Conservation (phyloP, 805 yeast species). For the Hanseniaspora lachancei region DNA sequence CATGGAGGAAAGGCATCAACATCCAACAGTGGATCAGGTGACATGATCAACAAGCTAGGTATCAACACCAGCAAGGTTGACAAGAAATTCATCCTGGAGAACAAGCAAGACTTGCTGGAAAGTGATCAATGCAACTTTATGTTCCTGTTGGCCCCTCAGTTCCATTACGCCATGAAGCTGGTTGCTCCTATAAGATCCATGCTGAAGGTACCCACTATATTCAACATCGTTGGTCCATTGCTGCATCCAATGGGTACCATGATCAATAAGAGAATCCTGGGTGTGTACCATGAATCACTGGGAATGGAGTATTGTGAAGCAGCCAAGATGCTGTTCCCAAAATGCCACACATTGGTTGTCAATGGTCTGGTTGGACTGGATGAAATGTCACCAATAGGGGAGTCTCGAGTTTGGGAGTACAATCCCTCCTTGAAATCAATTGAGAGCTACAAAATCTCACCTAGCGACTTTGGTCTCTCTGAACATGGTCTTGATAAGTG, state of each 20-base stretch:
- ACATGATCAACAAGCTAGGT: slow-evolving; percentile 66
- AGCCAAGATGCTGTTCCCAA: slow-evolving; percentile 41
- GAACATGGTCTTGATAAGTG: slow-evolving; percentile 59
- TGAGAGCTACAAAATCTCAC: slow-evolving; percentile 38
- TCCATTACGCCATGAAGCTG: slow-evolving; percentile 80
- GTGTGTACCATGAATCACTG: slow-evolving; percentile 68
- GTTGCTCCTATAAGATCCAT: slow-evolving; percentile 68
- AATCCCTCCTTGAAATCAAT: slow-evolving; percentile 26
- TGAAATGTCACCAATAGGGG: slow-evolving; percentile 84
- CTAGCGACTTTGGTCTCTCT: slow-evolving; percentile 68
- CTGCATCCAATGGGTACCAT: slow-evolving; percentile 71
- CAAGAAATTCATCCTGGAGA: slow-evolving; percentile 30
- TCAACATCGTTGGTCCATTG: slow-evolving; percentile 87
- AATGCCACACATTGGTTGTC: slow-evolving; percentile 61
- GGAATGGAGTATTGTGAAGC: slow-evolving; percentile 82
- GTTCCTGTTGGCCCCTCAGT: slow-evolving; percentile 85
- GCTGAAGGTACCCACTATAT: slow-evolving; percentile 82
- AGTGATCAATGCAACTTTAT: slow-evolving; percentile 34
- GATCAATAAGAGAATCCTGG: slow-evolving; percentile 64
- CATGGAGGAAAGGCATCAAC: slow-evolving; percentile 98
- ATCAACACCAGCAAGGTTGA: slow-evolving; percentile 65
- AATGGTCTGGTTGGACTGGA: slow-evolving; percentile 89
- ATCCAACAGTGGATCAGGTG: slow-evolving; percentile 88
- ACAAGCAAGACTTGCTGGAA: slow-evolving; percentile 43
- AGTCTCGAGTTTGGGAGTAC: slow-evolving; percentile 63